Evolutionary conservation across 805 yeast genomes (phyloP).

Genomic region (Wickerhamomyces bovis): DNA sequence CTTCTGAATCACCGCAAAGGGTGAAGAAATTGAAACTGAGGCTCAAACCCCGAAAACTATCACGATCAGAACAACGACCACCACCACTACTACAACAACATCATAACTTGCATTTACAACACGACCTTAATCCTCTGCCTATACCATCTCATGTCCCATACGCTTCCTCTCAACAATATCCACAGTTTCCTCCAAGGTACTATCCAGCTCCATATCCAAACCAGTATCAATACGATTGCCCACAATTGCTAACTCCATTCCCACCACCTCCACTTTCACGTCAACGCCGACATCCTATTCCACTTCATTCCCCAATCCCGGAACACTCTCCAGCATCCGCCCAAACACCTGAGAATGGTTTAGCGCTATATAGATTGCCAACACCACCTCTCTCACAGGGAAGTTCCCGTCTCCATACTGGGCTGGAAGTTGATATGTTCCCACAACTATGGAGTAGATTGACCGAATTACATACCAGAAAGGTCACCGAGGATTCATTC

Average conservation of each 20-base stretch:
- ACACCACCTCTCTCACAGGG: not conserved
- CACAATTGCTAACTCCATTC: not conserved
- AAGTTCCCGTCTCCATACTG: not conserved
- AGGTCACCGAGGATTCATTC: not conserved
- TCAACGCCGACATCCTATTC: not conserved
- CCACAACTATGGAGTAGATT: not conserved
- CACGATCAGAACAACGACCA: not conserved
- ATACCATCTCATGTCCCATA: not conserved
- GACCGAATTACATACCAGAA: not conserved
- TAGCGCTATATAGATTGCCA: too few species aligned
- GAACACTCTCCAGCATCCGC: too few species aligned
- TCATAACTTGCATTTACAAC: not conserved
- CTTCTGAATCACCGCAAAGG: not conserved
- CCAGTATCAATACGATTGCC: not conserved
- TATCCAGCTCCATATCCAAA: not conserved
- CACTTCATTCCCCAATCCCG: not conserved
- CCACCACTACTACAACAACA: not conserved
- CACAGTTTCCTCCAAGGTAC: not conserved
- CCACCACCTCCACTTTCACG: not conserved
- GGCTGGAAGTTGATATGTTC: not conserved
- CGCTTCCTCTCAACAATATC: not conserved
- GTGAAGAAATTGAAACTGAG: not conserved
- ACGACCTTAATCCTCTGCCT: not conserved
- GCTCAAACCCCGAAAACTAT: not conserved
- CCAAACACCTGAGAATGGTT: too few species aligned